Base-by-base conservation (phyloP, 176 grass and related monocot species). In the Leersia perrieri region DNA sequence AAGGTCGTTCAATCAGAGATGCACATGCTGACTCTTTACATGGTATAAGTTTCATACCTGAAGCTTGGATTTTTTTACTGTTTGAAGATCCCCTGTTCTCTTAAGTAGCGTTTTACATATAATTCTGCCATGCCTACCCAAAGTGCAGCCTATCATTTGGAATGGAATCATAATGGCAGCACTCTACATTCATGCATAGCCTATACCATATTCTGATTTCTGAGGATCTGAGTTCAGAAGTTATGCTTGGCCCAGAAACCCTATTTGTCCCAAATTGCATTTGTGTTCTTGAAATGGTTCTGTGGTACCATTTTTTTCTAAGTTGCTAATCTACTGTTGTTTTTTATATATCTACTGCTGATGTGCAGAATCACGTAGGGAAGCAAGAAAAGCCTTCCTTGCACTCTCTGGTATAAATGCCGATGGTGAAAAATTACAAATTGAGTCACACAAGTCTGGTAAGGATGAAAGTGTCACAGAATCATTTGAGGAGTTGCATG, bases 311-410 rank as follows among this genome's bases (percentile, higher is more conserved):
- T 70, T 69, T 80, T 15, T 32, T 80, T 61, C 57, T 8, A 45
- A n/a, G 16, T 28, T 66, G 38, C 5, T 66, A 85, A 7, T 72
- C 55, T 62, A 22, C 29, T 73, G 11, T 68, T 75, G 38, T 70
- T 88, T 26, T 57, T 45, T 87, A 44, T 41, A 18, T 70, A 62
- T 62, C 72, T 44, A 18, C 7, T 51, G 33, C 55, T 83, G 11
- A 15, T 86, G 1, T 87, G 72, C 83, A 98, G 92, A 93, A 91
- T 88, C 87, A 82, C 85, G 88, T 36, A 91, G 95, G 86, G 87
- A 88, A 79, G 95, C 95, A 78, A 92, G 95, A 87, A 98, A 89
- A 87, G 95, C 95, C 74, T 89, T 98, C 82, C 55, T 98, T 68
- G 95, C 95, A 28, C 84, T 98, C 60, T 92, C 95, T 86, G 78